Conservation (phyloP, 176 grass and related monocot species). For the Oryza australiensis region DNA sequence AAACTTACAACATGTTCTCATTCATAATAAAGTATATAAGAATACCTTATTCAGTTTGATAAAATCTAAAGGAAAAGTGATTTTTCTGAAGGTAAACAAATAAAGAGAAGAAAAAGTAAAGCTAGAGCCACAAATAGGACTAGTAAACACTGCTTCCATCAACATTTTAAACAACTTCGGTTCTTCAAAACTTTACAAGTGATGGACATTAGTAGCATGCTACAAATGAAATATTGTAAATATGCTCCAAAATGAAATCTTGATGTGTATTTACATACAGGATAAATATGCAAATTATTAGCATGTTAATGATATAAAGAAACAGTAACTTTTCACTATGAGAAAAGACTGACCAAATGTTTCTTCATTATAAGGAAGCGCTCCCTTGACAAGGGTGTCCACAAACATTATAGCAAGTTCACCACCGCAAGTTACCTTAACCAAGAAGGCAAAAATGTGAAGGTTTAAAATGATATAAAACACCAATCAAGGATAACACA, state of each 20-base stretch:
- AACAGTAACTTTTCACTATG: not conserved
- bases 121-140: not conserved
- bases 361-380: conserved; percentile 64
- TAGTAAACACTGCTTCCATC: not conserved
- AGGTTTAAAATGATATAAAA: conserved; percentile 17
- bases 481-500: not conserved
- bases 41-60: conserved; percentile 24
- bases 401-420: conserved; percentile 79
- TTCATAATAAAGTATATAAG: conserved; percentile 1
- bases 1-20: conserved; percentile 3
- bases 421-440: conserved; percentile 75
- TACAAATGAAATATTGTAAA: not conserved
- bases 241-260: conserved; percentile 13
- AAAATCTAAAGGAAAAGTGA: conserved; percentile 11
- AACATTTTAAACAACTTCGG: not conserved
- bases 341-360: conserved; percentile 63
- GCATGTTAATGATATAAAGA: not conserved
- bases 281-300: not conserved
- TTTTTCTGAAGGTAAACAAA: conserved; percentile 9
- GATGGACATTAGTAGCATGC: conserved; percentile 3
- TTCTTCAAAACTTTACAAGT: conserved; percentile 5
- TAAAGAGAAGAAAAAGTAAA: not conserved
- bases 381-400: conserved; percentile 67
- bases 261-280: not conserved
- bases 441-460: conserved; percentile 26